Base-by-base conservation (phyloP, 371 early-diverging fungal genomes). In the Circinella umbellata region DNA sequence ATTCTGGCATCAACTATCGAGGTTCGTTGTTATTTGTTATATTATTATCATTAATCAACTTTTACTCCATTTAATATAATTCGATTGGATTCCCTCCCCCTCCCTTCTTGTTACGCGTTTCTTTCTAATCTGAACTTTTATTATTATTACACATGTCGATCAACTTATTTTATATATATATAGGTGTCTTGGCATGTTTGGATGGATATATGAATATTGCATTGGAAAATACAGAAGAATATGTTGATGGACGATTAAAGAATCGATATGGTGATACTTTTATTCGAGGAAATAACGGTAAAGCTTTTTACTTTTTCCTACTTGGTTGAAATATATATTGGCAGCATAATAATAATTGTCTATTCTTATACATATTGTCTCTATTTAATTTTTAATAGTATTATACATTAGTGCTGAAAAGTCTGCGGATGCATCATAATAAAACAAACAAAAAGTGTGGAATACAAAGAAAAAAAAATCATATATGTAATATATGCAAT, bases 161-260 rank as follows among this genome's bases (percentile, higher is more conserved):
- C 27, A 0, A 27, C 27, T 27, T 27, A 1, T 67, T 42, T 14
- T 64, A 6, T 37, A 55, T 11, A 55, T 27, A 55, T 55, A 11
- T 80, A 94, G 97, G 96, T 14, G 89, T 91, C 14, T 83, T 98
- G 63, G 93, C 97, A n/a, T 98, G 98, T 78, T 77, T 98, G 71
- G 99, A 98, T 80, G 98, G 98, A n/a, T 98, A 96, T 76, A 98
- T 98, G 98, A 98, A 98, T 80, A 96, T 98, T 79, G 98, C 97
- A 6, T 74, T 98, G 76, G 97, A 97, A 81, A 92, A 96, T 73
- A 97, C 97, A 3, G 93, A 97, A 76, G 99, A 98, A 78, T 97
- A 91, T 68, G 96, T 96, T 20, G 92, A 96, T 76, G 98, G 98
- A 13, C 84, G 91, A 67, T 78, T 94, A 57, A 96, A 93, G 75